Conservation (phyloP, 805 yeast species). For the Jamesozyma jinghongensis region DNA sequence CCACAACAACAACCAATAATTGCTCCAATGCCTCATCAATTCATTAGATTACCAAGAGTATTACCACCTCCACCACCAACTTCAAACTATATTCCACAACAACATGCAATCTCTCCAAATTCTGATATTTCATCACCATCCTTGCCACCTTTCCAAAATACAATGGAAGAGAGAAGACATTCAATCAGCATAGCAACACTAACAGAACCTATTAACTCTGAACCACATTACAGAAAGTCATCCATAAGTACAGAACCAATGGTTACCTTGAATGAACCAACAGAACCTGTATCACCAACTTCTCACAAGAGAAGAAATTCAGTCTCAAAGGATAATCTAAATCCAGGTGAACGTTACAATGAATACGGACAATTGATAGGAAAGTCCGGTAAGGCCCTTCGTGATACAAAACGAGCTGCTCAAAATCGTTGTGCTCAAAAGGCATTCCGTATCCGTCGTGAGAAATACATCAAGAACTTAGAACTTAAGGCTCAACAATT, state of each 20-base stretch:
- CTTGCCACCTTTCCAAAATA: neutral
- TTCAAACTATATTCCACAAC: too few relatives aligned
- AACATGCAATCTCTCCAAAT: neutral
- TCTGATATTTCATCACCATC: neutral
- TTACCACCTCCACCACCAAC: constrained; percentile 5
- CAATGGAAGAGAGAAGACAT: constrained; percentile 1
- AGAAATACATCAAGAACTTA: constrained; percentile 68
- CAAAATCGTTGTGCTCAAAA: constrained; percentile 90
- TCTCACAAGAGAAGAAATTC: too few relatives aligned
- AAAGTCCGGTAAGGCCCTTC: constrained; percentile 20
- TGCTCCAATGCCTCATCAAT: neutral
- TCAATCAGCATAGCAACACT: constrained; percentile 1
- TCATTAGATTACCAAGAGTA: constrained; percentile 4
- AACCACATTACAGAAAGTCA: too few relatives aligned
- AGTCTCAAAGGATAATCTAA: neutral
- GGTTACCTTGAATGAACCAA: too few relatives aligned
- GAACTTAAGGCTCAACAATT: constrained; percentile 62
- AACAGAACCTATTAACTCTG: too few relatives aligned
- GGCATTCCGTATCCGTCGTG: constrained; percentile 81
- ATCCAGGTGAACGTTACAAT: constrained; percentile 15
- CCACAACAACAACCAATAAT: neutral
- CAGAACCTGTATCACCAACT: too few relatives aligned
- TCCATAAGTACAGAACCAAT: too few relatives aligned
- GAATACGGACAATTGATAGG: constrained; percentile 18
- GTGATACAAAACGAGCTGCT: constrained; percentile 71